Conservation (phyloP, 139 green algal genomes). For the Chlamydomonas sp. region DNA sequence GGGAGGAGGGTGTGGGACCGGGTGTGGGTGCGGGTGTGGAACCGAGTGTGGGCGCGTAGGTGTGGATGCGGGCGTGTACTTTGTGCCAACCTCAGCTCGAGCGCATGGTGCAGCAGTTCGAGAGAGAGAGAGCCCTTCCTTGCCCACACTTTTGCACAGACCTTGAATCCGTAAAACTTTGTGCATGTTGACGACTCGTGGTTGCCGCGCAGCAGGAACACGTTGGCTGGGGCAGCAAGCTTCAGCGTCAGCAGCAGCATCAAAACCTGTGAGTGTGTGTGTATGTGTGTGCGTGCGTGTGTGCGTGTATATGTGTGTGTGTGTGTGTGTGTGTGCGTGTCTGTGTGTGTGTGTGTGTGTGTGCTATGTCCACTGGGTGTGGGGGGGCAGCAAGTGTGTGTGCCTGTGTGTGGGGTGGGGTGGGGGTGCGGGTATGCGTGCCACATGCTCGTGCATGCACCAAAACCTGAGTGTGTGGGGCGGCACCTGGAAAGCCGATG, state of each 20-base stretch:
- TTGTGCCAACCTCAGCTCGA: slow-evolving; percentile 7
- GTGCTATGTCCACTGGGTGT: too few relatives aligned
- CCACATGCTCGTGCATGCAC: too few relatives aligned
- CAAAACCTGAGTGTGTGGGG: too few relatives aligned
- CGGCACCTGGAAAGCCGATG: too few relatives aligned
- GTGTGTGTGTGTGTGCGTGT: neutral
- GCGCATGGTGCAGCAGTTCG: too few relatives aligned
- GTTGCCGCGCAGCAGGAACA: slow-evolving; percentile 90
- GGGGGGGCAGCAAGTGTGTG: too few relatives aligned
- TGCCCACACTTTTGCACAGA: slow-evolving; percentile 16
- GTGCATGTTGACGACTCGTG: slow-evolving; percentile 46
- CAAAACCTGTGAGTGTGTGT: slow-evolving; percentile 41
- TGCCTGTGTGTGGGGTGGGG: too few relatives aligned
- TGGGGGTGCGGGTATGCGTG: too few relatives aligned
- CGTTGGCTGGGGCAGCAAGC: slow-evolving; percentile 63
- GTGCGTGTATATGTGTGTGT: slow-evolving; percentile 2
- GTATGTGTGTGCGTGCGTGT: slow-evolving; percentile 1
- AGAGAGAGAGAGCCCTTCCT: neutral
- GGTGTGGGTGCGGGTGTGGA: too few relatives aligned
- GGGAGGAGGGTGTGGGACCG: too few relatives aligned
- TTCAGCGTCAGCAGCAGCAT: slow-evolving; percentile 69
- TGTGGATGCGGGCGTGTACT: slow-evolving; percentile 3
- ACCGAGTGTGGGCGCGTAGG: too few relatives aligned
- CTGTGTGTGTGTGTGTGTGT: too few relatives aligned
- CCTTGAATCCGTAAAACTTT: slow-evolving; percentile 11